These are phyloP conservation scores for Neopestalotiopsis sp. DNA, from an alignment of 2,329 filamentous ascomycete species.

Conservation along the genomic window DNA sequence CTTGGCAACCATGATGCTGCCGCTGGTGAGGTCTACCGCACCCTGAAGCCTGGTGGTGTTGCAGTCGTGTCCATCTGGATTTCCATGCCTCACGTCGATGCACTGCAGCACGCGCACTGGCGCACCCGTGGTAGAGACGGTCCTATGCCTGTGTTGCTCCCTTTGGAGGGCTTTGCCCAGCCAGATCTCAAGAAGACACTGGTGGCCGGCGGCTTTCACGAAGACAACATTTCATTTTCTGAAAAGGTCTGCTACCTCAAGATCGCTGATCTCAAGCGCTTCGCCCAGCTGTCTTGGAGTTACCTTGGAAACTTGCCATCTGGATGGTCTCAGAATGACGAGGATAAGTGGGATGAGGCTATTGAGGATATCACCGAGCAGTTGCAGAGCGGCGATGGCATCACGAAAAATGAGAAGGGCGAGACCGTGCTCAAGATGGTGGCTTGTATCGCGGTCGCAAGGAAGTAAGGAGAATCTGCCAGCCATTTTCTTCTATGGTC, in stretches of 20 bases:
- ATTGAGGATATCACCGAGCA: conserved; percentile 21
- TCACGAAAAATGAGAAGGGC: conserved; percentile 18
- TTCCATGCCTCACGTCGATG: conserved; percentile 25
- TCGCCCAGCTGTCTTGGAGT: conserved; percentile 25
- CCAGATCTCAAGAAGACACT: background rate
- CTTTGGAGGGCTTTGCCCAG: background rate
- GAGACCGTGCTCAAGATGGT: conserved; percentile 22
- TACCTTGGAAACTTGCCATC: conserved; percentile 17
- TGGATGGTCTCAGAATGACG: conserved; percentile 22
- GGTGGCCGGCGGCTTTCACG: background rate
- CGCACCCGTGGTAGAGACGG: conserved; percentile 22
- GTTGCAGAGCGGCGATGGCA: conserved; percentile 18
- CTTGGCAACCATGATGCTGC: conserved; percentile 20
- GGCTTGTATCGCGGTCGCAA: background rate
- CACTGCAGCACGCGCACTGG: conserved; percentile 24
- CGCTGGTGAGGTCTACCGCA: conserved; percentile 21
- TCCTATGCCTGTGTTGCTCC: conserved; percentile 13
- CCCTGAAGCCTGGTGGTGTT: conserved; percentile 22
- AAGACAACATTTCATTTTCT: background rate
- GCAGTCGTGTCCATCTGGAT: conserved; percentile 22
- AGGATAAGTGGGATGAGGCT: conserved; percentile 24
- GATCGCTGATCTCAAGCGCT: conserved; percentile 20
- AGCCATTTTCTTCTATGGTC: too few relatives aligned
- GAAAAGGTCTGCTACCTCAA: conserved; percentile 16
- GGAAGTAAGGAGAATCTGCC: too few relatives aligned